Evolutionary conservation across 352 stramenopile genomes (phyloP), one percentile per base, ranked within the genome.

Genomic region (Thalassiosira mediterranea): DNA sequence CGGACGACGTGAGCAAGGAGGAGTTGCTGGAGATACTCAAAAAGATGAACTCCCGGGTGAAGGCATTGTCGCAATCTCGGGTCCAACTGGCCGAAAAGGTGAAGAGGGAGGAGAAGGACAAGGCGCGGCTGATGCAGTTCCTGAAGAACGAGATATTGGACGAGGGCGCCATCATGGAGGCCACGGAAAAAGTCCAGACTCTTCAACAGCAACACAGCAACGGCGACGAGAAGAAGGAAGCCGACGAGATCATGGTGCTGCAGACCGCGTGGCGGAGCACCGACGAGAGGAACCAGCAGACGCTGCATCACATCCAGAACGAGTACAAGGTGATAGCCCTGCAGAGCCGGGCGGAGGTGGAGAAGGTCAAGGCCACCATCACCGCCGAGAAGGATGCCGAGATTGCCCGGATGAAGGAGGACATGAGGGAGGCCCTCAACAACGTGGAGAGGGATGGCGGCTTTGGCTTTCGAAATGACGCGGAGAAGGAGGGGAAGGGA

Each of bases 21-120:
- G 85, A 93, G 66, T 72, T 93, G 8, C 44, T 93, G 7, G 83
- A 90, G 57, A 82, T 91, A 19, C 80, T 93, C 19, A 79, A 82
- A 65, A 91, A 91, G 48, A 90, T 91, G 81, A 91, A 90, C 73
- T 83, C 88, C 66, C 79, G 87, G 40, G 73, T 93, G 57, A 93
- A 91, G 62, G 81, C 83, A 5, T 29, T 91, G 2, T 76, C 71
- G 31, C 40, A 61, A 8, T 44, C 76, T n/a, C 65, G 81, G 15
- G 60, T 66, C 1, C 83, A 90, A 83, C 47, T 93, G 11, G 71
- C 61, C n/a, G 75, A 87, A 47, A 79, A 87, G 38, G 54, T 85
- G 2, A 84, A 91, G 73, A 29, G 13, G 5, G 37, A 63, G 11
- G 76, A 93, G 70, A 60, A 64, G 32, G 71, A 88, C 23, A 83